Evolutionary conservation across 1,139 yeast species (phyloP).

Genomic region (Starmera stellimalicola): DNA sequence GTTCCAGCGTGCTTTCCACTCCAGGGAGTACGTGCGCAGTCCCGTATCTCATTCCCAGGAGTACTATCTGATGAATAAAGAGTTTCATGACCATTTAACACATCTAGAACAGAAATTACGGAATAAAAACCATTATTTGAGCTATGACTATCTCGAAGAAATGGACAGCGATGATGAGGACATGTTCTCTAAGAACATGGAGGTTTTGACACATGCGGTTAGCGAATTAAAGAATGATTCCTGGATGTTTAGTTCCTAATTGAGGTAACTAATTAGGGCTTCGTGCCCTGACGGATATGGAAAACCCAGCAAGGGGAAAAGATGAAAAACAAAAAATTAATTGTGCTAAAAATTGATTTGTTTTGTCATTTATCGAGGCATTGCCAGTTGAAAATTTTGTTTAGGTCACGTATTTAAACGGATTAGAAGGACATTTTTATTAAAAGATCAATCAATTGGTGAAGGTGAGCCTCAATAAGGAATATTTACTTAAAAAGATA

Average conservation of each 20-base stretch:
- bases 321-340: too few species aligned
- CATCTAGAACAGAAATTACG: neutral
- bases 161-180: neutral
- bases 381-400: too few species aligned
- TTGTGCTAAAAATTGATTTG: too few species aligned
- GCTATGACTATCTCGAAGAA: neutral
- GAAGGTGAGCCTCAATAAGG: too few species aligned
- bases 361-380: too few species aligned
- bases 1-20: neutral
- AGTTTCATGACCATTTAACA: neutral
- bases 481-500: too few species aligned
- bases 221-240: slow-evolving; percentile 4
- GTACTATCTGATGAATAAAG: slow-evolving; percentile 1
- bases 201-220: slow-evolving; percentile 6
- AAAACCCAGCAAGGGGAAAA: too few species aligned
- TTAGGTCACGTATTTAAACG: too few species aligned
- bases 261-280: too few species aligned
- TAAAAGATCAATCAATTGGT: too few species aligned
- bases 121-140: neutral
- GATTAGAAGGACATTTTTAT: too few species aligned
- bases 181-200: slow-evolving; percentile 2
- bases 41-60: neutral
- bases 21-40: neutral
- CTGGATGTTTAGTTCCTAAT: slow-evolving; percentile 9
- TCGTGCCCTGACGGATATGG: too few species aligned